Base-by-base conservation (phyloP, 495 filamentous ascomycete species). In the Xylaria cubensis region DNA sequence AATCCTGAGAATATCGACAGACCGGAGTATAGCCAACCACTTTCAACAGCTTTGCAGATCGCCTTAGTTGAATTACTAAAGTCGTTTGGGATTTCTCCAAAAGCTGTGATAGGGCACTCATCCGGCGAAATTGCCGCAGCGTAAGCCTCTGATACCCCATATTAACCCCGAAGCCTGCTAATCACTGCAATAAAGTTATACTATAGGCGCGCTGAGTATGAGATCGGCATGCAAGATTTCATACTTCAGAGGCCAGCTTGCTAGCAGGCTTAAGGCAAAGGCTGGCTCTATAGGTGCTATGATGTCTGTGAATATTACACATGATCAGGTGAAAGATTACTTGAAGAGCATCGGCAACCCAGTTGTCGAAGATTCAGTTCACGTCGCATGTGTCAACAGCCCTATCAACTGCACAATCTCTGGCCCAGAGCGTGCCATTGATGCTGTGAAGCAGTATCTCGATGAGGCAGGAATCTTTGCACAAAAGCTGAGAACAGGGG, bases 111-210 rank as follows among this genome's bases (percentile, higher is more conserved):
- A 1, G 88, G 89, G 7, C 88, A 91, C 73, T 90, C 88, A 0
- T 87, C 84, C 67, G 89, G 88, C 2, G 88, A 90, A 72, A 90
- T 90, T 72, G 80, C 74, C 0, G 79, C 79, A 0, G 80, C 80
- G 69, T 72, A 77, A 66, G 72, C 48, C 51, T 24, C 32, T 7
- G 15, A 36, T 19, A n/a, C 10, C 15, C 26, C 1, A 19, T 21
- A n/a, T 26, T 50, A 48, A 2, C 42, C 34, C n/a, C 26, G 7
- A 32, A 41, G 4, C 39, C 32, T 41, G n/a, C 32, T 68, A 42
- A 65, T 41, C 42, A 71, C 73, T 48, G 78, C 76, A n/a, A 69
- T 73, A 44, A 21, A 77, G 75, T 4, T 87, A 85, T 71, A 72
- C 82, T 13, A 67, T 73, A 4, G 85, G 85, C 4, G 77, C 77